Conservation (phyloP, 2,329 filamentous ascomycete species). For the Colletotrichum melonis region DNA sequence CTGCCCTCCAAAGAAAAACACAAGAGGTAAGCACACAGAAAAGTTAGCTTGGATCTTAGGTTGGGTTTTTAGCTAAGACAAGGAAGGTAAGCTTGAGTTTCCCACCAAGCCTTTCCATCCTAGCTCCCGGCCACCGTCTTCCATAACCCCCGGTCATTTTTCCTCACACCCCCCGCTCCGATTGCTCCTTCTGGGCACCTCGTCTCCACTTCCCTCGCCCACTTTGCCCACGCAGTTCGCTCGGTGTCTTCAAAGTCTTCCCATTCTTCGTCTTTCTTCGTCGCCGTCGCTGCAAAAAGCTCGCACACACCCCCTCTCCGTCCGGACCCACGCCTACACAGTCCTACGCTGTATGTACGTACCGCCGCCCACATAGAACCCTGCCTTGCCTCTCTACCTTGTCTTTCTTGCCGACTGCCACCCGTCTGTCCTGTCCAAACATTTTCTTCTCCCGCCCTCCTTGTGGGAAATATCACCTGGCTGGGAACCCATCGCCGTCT, state of each 20-base stretch:
- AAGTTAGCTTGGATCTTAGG: conserved; percentile 17
- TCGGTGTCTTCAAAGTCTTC: conserved; percentile 17
- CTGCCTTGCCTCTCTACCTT: neutral
- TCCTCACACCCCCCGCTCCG: neutral
- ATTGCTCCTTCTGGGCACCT: neutral
- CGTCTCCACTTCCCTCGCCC: neutral
- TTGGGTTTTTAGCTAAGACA: conserved; percentile 10
- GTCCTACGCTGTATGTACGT: too few relatives aligned
- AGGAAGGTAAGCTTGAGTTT: conserved; percentile 4
- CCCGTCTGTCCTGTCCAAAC: conserved; percentile 16
- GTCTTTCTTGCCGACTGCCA: conserved; percentile 1
- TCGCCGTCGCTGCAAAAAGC: neutral
- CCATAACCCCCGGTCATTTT: neutral
- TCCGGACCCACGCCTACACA: neutral
- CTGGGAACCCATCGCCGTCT: conserved; percentile 24
- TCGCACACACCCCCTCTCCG: neutral
- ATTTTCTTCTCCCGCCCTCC: conserved; percentile 32
- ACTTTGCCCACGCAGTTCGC: conserved; percentile 11
- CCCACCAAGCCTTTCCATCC: conserved; percentile 21
- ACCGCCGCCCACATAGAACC: neutral
- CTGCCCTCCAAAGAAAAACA: neutral
- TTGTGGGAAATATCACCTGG: conserved; percentile 10
- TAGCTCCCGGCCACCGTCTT: conserved; percentile 25
- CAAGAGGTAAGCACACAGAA: neutral
- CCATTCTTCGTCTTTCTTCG: neutral